A percentile compares a stretch with the other conserved stretches of the same genome.
Conservation (phyloP, 306 rosid genomes). For the Trifolium fragiferum region DNA sequence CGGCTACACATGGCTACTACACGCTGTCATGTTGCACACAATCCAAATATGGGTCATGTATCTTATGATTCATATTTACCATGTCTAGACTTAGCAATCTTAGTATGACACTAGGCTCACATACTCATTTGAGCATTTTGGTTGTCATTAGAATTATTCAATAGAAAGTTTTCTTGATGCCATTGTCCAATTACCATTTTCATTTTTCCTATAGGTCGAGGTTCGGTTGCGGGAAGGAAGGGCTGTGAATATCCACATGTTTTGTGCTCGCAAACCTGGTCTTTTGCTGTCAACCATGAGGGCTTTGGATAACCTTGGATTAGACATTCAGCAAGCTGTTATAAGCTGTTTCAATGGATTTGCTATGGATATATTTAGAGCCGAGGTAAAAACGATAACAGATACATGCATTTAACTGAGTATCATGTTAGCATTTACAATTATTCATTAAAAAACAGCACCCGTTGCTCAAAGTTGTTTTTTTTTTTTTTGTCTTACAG, state of each 20-base stretch:
- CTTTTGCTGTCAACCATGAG: conserved; percentile 89
- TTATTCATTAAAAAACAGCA: neutral
- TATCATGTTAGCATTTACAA: neutral
- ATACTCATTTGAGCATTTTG: neutral
- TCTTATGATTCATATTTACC: neutral
- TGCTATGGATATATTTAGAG: conserved; percentile 87
- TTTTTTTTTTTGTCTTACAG: conserved; percentile 51
- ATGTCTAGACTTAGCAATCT: neutral
- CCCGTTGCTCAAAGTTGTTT: neutral
- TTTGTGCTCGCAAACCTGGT: conserved; percentile 80
- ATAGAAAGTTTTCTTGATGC: neutral
- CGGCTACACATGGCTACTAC: neutral
- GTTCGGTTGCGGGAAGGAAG: conserved; percentile 84
- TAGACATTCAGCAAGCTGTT: conserved; percentile 94
- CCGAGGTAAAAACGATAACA: conserved; percentile 65
- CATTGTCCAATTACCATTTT: conserved; percentile 14
- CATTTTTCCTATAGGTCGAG: conserved; percentile 61
- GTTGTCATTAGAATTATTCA: neutral
- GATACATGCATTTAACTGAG: neutral
- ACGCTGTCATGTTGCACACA: neutral
- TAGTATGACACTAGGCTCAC: conserved; percentile 12
- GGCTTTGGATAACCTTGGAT: conserved; percentile 82
- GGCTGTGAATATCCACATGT: conserved; percentile 94
- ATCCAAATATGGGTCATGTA: neutral
- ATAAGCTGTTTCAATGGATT: conserved; percentile 97